Conservation (phyloP, 1,284 basidiomycete genomes). For the Bondarzewia mesenterica region DNA sequence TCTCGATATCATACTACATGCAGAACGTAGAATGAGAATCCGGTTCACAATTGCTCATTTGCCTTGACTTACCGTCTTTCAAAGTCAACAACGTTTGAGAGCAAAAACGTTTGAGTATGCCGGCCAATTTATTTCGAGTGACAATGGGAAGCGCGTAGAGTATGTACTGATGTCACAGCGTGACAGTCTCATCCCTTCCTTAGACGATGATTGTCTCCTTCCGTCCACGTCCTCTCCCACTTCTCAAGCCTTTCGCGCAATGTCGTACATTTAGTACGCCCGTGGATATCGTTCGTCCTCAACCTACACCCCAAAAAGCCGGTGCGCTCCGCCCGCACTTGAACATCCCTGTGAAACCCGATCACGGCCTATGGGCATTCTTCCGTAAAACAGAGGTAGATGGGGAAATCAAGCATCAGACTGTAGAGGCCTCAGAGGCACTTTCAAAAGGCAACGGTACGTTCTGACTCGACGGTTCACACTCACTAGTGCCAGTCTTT, state of each 20-base stretch:
- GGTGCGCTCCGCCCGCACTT: constrained; percentile 34
- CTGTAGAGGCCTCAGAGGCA: constrained; percentile 40
- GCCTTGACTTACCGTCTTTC: too few relatives aligned
- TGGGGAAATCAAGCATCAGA: constrained; percentile 26
- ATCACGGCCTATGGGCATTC: constrained; percentile 71
- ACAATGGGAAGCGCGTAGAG: too few relatives aligned
- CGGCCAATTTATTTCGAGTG: too few relatives aligned
- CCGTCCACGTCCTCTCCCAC: constrained; percentile 3
- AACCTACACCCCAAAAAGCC: constrained; percentile 1
- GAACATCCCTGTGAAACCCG: constrained; percentile 33
- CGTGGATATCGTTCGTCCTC: constrained; percentile 4
- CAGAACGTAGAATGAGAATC: too few relatives aligned
- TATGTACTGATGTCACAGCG: constrained; percentile 31
- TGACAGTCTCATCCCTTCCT: neutral
- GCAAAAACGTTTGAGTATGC: too few relatives aligned
- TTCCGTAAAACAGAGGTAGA: constrained; percentile 47
- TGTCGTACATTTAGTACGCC: constrained; percentile 9
- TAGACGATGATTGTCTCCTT: constrained; percentile 14
- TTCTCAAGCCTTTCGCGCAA: constrained; percentile 1
- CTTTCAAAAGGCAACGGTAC: constrained; percentile 30
- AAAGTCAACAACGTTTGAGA: too few relatives aligned
- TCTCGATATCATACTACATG: too few relatives aligned
- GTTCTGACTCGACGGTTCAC: constrained; percentile 13
- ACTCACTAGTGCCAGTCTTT: too few relatives aligned
- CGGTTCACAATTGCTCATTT: too few relatives aligned